Percentiles rank a stretch among this genome's conserved stretches.
Evolutionary conservation across 176 grass and related monocot genomes (phyloP).

Genomic region (Zea luxurians): DNA sequence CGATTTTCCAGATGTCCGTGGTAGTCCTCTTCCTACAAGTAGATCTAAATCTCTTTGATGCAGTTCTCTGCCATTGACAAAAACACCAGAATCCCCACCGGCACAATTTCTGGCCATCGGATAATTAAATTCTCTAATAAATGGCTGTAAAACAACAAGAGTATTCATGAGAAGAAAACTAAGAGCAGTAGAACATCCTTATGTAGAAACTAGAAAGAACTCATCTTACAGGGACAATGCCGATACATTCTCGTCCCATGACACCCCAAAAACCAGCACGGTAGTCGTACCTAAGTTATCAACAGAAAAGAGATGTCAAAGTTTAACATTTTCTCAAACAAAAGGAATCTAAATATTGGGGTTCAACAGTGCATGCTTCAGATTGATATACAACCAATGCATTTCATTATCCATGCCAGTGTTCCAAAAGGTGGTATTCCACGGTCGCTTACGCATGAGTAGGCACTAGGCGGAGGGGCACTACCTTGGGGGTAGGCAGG

Average conservation of each 20-base stretch:
- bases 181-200: neutral
- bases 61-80: conserved; percentile 94
- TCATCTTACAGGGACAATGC: conserved; percentile 90
- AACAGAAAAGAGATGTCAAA: conserved; percentile 30
- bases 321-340: conserved; percentile 18
- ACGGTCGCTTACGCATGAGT: too few species aligned
- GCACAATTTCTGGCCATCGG: conserved; percentile 69
- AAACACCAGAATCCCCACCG: conserved; percentile 67
- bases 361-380: neutral
- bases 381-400: conserved; percentile 15
- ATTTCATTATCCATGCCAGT: neutral
- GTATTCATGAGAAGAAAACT: conserved; percentile 17
- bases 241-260: conserved; percentile 88
- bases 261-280: conserved; percentile 98
- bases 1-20: conserved; percentile 51
- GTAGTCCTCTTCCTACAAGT: conserved; percentile 77
- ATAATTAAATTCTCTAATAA: conserved; percentile 91
- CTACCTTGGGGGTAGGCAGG: too few species aligned
- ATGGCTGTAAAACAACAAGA: conserved; percentile 52
- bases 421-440: too few species aligned
- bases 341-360: neutral
- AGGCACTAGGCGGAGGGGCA: too few species aligned
- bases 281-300: conserved; percentile 70
- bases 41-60: conserved; percentile 76
- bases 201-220: conserved; percentile 15